These are phyloP conservation scores for Coniella vitis DNA, from an alignment of 2,329 filamentous ascomycete species.

Conservation along the genomic window DNA sequence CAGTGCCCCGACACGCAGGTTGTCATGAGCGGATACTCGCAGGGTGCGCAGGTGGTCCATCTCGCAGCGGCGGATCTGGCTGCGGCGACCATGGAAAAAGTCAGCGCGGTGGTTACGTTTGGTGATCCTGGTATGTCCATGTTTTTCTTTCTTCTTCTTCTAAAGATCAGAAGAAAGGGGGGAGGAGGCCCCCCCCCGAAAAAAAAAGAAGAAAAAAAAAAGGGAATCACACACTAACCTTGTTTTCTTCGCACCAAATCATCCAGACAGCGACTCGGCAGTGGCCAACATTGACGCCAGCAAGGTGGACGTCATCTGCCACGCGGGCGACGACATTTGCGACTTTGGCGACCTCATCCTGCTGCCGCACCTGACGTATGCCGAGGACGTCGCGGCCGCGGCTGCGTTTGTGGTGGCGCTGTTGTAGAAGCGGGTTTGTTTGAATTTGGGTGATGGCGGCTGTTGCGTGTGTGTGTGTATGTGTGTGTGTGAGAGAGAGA, in stretches of 20 bases:
- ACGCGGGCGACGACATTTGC: constrained; percentile 22
- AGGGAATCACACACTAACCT: too few species aligned
- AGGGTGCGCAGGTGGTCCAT: constrained; percentile 25
- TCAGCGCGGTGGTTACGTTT: constrained; percentile 24
- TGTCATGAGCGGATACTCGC: constrained; percentile 33
- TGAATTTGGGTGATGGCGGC: too few species aligned
- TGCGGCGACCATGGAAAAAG: constrained; percentile 13
- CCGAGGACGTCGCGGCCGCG: constrained; percentile 17
- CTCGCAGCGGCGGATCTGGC: constrained; percentile 21
- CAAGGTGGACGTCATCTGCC: constrained; percentile 19
- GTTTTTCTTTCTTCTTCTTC: not conserved
- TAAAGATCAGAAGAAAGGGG: too few species aligned
- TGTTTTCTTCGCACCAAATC: constrained; percentile 15
- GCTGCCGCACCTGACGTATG: constrained; percentile 23
- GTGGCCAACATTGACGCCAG: constrained; percentile 15
- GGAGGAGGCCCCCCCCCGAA: too few species aligned
- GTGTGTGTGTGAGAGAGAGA: too few species aligned
- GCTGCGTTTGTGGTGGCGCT: constrained; percentile 20
- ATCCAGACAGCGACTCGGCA: constrained; percentile 13
- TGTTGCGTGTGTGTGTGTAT: too few species aligned
- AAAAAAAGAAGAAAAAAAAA: too few species aligned
- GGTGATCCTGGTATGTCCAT: constrained; percentile 21
- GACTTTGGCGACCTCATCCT: constrained; percentile 20
- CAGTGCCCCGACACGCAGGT: constrained; percentile 33
- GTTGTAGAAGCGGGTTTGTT: too few species aligned